phyloP scores from a whole-genome alignment of 257 asterid genomes.

The Anisodus acutangulus region DNA sequence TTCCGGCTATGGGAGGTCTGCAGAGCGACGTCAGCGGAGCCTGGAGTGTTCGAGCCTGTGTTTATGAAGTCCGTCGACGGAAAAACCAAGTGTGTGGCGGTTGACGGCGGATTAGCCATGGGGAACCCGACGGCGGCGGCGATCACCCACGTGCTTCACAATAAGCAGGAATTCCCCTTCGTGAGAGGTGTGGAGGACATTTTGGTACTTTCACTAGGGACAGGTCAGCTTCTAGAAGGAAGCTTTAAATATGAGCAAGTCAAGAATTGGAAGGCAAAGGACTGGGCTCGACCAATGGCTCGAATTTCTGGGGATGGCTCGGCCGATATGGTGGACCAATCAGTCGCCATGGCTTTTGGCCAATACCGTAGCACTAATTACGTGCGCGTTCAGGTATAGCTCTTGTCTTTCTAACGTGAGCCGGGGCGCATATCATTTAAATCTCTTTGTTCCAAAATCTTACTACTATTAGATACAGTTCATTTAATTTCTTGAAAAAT shows the following conservation, averaged over 20 bases:
- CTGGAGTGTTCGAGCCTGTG: conserved; percentile 76
- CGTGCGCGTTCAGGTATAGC: conserved; percentile 66
- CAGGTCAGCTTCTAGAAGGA: conserved; percentile 61
- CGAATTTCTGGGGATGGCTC: conserved; percentile 67
- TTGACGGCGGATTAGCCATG: conserved; percentile 90
- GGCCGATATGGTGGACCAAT: conserved; percentile 74
- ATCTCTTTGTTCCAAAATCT: neutral
- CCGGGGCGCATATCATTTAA: neutral
- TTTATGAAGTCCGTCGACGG: conserved; percentile 82
- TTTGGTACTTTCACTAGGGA: conserved; percentile 89
- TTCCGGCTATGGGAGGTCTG: conserved; percentile 97
- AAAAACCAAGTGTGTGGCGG: conserved; percentile 74
- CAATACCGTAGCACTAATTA: conserved; percentile 57
- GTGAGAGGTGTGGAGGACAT: conserved; percentile 96
- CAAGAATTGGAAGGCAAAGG: conserved; percentile 62
- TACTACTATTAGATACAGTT: neutral
- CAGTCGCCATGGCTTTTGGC: conserved; percentile 77
- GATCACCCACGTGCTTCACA: conserved; percentile 93
- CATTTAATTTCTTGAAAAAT: conserved; percentile 43
- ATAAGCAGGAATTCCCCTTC: conserved; percentile 92
- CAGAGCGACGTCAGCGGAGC: conserved; percentile 88
- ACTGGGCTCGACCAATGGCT: conserved; percentile 72
- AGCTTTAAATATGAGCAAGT: conserved; percentile 61
- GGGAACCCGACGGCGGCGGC: conserved; percentile 97
- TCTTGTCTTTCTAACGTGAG: no score